A percentile compares a stretch with the other conserved stretches of the same genome.
These are phyloP conservation scores for Begonia peltatifolia DNA, from an alignment of 306 rosid species.

Conservation along the genomic window DNA sequence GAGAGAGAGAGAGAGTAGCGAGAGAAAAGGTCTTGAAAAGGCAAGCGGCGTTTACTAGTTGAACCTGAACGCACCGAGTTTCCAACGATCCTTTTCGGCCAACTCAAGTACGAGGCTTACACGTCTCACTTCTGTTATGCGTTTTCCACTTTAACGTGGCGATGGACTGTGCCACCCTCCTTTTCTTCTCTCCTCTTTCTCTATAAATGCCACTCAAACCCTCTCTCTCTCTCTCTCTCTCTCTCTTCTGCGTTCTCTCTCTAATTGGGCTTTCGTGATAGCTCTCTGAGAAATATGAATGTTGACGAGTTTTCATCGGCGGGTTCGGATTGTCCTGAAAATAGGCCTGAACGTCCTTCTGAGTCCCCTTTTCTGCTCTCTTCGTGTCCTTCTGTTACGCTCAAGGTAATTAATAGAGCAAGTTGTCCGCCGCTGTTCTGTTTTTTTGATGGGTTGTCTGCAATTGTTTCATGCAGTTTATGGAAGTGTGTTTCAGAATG, in stretches of 20 bases:
- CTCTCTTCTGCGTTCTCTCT: not conserved
- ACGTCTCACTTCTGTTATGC: too few relatives aligned
- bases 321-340: not conserved
- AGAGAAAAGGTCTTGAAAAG: too few relatives aligned
- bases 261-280: not conserved
- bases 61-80: too few relatives aligned
- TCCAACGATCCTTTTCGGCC: too few relatives aligned
- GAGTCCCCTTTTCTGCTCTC: slow-evolving; percentile 29
- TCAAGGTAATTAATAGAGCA: slow-evolving; percentile 31
- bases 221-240: slow-evolving; percentile 16
- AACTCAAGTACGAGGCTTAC: too few relatives aligned
- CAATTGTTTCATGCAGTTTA: slow-evolving; percentile 32
- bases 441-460: not conserved
- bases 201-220: slow-evolving; percentile 4
- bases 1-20: too few relatives aligned
- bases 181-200: slow-evolving; percentile 4
- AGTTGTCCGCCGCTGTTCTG: slow-evolving; percentile 1
- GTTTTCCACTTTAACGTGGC: too few relatives aligned
- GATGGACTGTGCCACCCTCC: not conserved
- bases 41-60: too few relatives aligned
- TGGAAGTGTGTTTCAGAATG: slow-evolving; percentile 51
- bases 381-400: slow-evolving; percentile 50
- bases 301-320: not conserved
- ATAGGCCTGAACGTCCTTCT: slow-evolving; percentile 20
- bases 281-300: slow-evolving; percentile 7